phyloP scores from a whole-genome alignment of 2,329 filamentous ascomycete genomes.

The Aurifilum marmelostoma region DNA sequence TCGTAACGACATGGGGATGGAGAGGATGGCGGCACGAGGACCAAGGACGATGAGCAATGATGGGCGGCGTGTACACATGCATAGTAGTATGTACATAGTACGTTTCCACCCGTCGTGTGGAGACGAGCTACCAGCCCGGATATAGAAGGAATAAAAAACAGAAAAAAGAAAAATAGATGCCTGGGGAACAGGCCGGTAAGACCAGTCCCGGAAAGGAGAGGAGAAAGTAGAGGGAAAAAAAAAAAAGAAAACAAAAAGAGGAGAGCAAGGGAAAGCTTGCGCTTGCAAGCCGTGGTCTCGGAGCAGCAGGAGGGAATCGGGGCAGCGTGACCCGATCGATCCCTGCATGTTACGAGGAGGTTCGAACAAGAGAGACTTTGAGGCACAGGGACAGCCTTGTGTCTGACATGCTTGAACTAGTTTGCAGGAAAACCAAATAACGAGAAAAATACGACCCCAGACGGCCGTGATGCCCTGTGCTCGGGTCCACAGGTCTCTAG shows the following conservation, averaged over 20 bases:
- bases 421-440: neutral
- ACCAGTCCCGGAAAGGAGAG: conserved; percentile 3
- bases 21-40: conserved; percentile 4
- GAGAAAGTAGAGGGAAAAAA: neutral
- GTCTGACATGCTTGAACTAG: conserved; percentile 24
- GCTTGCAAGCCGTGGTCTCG: conserved; percentile 1
- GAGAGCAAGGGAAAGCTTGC: conserved; percentile 1
- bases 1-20: conserved; percentile 20
- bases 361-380: conserved; percentile 12
- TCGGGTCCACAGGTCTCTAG: too few relatives aligned
- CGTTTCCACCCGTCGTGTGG: conserved; percentile 1
- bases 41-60: conserved; percentile 13
- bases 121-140: conserved; percentile 11
- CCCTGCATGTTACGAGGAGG: conserved; percentile 10
- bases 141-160: too few relatives aligned
- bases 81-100: neutral
- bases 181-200: conserved; percentile 21
- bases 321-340: conserved; percentile 15
- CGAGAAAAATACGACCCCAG: conserved; percentile 7
- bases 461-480: neutral
- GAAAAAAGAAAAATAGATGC: neutral
- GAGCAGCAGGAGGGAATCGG: neutral
- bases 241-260: too few relatives aligned
- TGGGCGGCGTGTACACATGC: conserved; percentile 8
- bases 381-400: conserved; percentile 22